phyloP scores from a whole-genome alignment of 108 stramenopile species.

The Skeletonema menzelii region DNA sequence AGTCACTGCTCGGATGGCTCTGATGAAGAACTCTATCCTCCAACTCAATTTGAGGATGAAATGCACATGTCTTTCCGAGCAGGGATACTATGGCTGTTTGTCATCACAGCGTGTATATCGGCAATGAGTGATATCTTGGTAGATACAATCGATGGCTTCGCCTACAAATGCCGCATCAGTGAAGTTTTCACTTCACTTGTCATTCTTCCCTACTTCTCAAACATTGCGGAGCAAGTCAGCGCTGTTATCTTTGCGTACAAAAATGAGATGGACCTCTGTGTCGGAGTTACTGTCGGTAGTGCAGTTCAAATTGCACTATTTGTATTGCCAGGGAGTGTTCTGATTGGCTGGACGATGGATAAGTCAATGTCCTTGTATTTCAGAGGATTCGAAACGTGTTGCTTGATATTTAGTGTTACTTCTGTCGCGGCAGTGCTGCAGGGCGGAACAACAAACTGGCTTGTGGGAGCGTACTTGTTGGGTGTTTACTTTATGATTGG shows the following conservation, averaged over 20 bases:
- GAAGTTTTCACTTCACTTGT: constrained; percentile 94
- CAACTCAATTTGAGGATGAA: constrained; percentile 15
- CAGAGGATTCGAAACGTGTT: constrained; percentile 87
- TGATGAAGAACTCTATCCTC: constrained; percentile 17
- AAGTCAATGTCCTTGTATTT: constrained; percentile 86
- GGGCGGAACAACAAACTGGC: constrained; percentile 89
- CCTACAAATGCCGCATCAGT: constrained; percentile 66
- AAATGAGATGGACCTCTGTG: constrained; percentile 96
- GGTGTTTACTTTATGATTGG: constrained; percentile 87
- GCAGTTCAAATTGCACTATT: constrained; percentile 95
- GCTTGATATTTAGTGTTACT: constrained; percentile 75
- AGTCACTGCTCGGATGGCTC: constrained; percentile 53
- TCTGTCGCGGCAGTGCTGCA: constrained; percentile 79
- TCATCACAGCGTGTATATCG: constrained; percentile 87
- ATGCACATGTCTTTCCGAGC: constrained; percentile 74
- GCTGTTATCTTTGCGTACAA: constrained; percentile 92
- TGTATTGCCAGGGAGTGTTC: constrained; percentile 92
- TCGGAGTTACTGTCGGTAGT: constrained; percentile 96
- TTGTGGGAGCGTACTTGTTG: constrained; percentile 71
- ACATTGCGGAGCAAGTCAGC: constrained; percentile 96
- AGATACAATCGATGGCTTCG: constrained; percentile 94
- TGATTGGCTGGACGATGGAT: constrained; percentile 91
- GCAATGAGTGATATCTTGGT: constrained; percentile 93
- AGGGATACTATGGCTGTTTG: constrained; percentile 87
- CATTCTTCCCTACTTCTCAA: constrained; percentile 96